A percentile compares a stretch with the other conserved stretches of the same genome.
phyloP scores from a whole-genome alignment of 306 rosid genomes.

The Cicer cuneatum region DNA sequence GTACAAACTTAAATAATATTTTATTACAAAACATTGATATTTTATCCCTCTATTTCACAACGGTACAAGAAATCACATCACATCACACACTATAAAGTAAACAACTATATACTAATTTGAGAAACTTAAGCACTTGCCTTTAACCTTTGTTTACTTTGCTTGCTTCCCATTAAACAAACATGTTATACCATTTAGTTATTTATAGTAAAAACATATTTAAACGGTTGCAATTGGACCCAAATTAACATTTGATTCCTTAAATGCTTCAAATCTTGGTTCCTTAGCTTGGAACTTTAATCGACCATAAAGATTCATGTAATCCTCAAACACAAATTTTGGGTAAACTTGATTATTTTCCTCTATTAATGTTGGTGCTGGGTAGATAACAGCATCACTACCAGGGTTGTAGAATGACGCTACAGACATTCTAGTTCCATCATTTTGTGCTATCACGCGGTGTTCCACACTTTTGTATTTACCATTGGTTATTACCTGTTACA shows the following conservation, averaged over 20 bases:
- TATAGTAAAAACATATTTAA: slow-evolving; percentile 21
- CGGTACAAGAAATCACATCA: slow-evolving; percentile 13
- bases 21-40: neutral
- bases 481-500: slow-evolving; percentile 34
- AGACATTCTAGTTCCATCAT: slow-evolving; percentile 39
- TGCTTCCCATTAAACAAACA: slow-evolving; percentile 16
- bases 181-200: slow-evolving; percentile 1
- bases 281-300: slow-evolving; percentile 32
- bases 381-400: slow-evolving; percentile 40
- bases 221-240: slow-evolving; percentile 31
- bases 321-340: slow-evolving; percentile 42
- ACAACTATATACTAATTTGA: slow-evolving; percentile 5
- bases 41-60: neutral
- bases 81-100: slow-evolving; percentile 12
- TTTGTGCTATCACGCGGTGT: slow-evolving; percentile 40
- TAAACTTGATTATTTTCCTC: slow-evolving; percentile 27
- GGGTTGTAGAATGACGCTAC: slow-evolving; percentile 42
- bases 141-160: slow-evolving; percentile 2
- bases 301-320: slow-evolving; percentile 38
- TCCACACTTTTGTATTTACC: slow-evolving; percentile 39
- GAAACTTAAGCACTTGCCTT: slow-evolving; percentile 8
- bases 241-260: slow-evolving; percentile 24
- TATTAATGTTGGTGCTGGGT: slow-evolving; percentile 35
- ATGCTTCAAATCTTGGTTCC: slow-evolving; percentile 42
- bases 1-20: neutral